These are phyloP conservation scores for Lyophyllum decastes DNA, from an alignment of 768 basidiomycete species.

Conservation along the genomic window DNA sequence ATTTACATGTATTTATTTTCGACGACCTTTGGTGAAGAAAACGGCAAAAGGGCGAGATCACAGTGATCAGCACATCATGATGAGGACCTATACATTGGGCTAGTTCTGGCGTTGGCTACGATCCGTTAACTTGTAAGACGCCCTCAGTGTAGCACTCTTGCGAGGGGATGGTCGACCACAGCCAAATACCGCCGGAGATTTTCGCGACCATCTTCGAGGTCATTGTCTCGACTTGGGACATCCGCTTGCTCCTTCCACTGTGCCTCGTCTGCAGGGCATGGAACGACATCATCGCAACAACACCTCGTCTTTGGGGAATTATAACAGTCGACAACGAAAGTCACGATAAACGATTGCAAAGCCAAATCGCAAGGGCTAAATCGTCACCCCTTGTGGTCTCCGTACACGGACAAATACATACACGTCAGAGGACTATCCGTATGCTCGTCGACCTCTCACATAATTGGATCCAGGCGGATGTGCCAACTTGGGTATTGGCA, in stretches of 20 bases:
- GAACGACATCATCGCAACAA: slow-evolving; percentile 24
- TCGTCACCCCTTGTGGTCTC: slow-evolving; percentile 26
- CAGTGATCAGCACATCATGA: no score
- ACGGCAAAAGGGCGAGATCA: no score
- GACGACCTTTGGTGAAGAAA: no score
- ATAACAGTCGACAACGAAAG: slow-evolving; percentile 17
- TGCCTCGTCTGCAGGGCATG: slow-evolving; percentile 29
- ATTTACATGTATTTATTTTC: no score
- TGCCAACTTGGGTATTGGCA: slow-evolving; percentile 20
- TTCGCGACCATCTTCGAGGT: slow-evolving; percentile 29
- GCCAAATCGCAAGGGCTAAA: slow-evolving; percentile 28
- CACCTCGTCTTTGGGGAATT: slow-evolving; percentile 35
- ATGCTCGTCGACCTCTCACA: slow-evolving; percentile 19
- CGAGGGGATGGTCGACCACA: slow-evolving; percentile 20
- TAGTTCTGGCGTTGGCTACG: no score
- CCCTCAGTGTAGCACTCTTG: no score
- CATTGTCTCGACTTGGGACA: slow-evolving; percentile 26
- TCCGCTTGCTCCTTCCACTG: slow-evolving; percentile 26
- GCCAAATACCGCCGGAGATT: slow-evolving; percentile 29
- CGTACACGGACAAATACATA: not conserved
- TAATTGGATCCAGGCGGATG: slow-evolving; percentile 29
- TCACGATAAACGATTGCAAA: slow-evolving; percentile 8
- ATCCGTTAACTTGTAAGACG: no score
- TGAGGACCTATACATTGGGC: no score
- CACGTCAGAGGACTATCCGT: not conserved